Evolutionary conservation across 352 stramenopile genomes (phyloP), one percentile per base, ranked within the genome.

Genomic region (Pythium pyrilobum): DNA sequence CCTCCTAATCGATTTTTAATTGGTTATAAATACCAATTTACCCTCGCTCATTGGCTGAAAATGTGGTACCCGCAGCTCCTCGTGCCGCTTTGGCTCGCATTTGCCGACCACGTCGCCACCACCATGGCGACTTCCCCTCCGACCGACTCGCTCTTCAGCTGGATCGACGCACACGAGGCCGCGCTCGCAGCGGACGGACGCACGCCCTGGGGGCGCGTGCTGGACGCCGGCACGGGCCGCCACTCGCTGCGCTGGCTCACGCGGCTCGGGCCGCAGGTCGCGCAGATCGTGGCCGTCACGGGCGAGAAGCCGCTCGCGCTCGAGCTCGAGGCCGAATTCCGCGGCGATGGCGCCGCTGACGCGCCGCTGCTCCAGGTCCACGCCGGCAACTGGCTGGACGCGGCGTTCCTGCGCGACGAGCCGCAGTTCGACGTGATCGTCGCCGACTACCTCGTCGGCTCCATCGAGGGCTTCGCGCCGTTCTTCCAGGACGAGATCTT

Each of bases 401-500:
- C 52, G 8, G 28, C 34, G 27, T 80, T 85, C 44, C 53, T 81
- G 7, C 38, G 28, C 0, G 52, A 78, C 28, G 74, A 69, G 23
- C 41, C 54, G 29, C 36, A 50, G 16, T 83, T 81, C 51, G 72
- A 86, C 51, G 77, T 79, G 16, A 60, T 86, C 41, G 56, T 86
- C 21, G 73, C 72, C 62, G 85, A 96, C 58, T 96, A 96, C 63
- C 67, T 96, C 10, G 77, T 96, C 27, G 85, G 85, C 18, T 86
- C 85, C 0, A 90, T 96, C 55, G 85, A 94, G 64, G 85, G 83
- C 37, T 92, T 94, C 49, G 76, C 68, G 27, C 85, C 85, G 2
- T 96, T 89, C 59, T 81, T 83, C 50, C 85, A 96, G 66, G 83
- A 94, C 62, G 32, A 72, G n/a, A 87, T 93, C 45, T 84, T 96